A percentile compares a stretch with the other conserved stretches of the same genome.
phyloP scores from a whole-genome alignment of 2,329 filamentous ascomycete genomes.

The Exophiala mesophila region DNA sequence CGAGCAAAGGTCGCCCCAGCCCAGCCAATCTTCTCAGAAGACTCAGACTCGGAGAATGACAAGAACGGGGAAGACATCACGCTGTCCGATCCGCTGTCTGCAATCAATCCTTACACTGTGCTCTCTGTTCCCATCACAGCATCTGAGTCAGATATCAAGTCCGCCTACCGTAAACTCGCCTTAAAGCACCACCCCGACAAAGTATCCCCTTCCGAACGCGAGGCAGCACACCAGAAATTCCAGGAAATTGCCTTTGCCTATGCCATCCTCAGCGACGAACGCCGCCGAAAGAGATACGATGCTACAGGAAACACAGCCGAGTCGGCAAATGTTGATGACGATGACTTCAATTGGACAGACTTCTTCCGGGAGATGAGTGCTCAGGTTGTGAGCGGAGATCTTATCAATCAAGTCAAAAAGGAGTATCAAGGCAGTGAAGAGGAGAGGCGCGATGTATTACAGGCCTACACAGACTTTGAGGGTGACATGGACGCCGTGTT shows the following conservation, averaged over 20 bases:
- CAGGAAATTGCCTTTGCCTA: conserved; percentile 92
- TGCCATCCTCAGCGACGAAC: conserved; percentile 79
- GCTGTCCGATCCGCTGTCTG: conserved; percentile 59
- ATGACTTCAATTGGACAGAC: conserved; percentile 83
- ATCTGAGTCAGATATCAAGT: conserved; percentile 74
- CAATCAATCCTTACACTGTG: conserved; percentile 72
- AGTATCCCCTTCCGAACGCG: conserved; percentile 61
- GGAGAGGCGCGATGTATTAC: conserved; percentile 71
- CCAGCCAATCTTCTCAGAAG: conserved; percentile 1
- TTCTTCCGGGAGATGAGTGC: conserved; percentile 84
- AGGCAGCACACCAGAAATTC: conserved; percentile 72
- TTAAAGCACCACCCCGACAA: conserved; percentile 86
- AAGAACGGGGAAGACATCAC: conserved; percentile 42
- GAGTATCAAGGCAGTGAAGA: conserved; percentile 83
- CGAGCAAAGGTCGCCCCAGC: conserved; percentile 11
- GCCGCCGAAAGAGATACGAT: conserved; percentile 80
- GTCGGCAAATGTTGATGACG: conserved; percentile 64
- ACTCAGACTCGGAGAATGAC: neutral
- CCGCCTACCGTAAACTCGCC: conserved; percentile 77
- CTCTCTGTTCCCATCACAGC: conserved; percentile 67
- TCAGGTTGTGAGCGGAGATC: conserved; percentile 67
- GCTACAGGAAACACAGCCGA: conserved; percentile 84
- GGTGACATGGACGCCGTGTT: conserved; percentile 77
- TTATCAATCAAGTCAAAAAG: conserved; percentile 68
- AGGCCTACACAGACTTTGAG: conserved; percentile 66